Percentiles rank a stretch among this genome's conserved stretches.
These are phyloP conservation scores for maize (Zea mays) DNA, from an alignment of 176 grass and related monocot species.

Conservation along the genomic window DNA sequence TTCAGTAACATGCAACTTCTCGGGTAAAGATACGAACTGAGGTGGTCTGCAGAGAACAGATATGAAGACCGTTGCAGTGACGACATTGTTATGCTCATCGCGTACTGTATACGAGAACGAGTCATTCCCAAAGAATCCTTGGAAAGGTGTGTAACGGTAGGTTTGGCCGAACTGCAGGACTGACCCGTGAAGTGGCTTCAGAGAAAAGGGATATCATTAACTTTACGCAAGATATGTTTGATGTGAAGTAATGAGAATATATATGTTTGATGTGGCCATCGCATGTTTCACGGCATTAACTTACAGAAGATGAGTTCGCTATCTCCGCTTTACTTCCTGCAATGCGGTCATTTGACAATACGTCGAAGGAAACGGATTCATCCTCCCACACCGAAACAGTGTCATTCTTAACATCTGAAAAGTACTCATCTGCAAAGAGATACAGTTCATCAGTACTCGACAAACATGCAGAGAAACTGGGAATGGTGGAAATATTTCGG, in stretches of 20 bases:
- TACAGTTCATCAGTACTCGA: background rate
- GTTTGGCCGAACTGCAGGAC: slow-evolving; percentile 43
- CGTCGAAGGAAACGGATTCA: slow-evolving; percentile 60
- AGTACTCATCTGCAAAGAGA: slow-evolving; percentile 67
- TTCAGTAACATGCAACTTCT: slow-evolving; percentile 65
- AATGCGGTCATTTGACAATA: slow-evolving; percentile 69
- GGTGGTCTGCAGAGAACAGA: slow-evolving; percentile 80
- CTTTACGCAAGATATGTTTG: no score
- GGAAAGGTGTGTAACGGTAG: slow-evolving; percentile 73
- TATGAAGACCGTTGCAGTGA: slow-evolving; percentile 53
- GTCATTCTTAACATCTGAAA: slow-evolving; percentile 55
- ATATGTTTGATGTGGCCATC: no score
- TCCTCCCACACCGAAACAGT: slow-evolving; percentile 75
- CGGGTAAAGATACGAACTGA: slow-evolving; percentile 74
- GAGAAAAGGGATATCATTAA: slow-evolving; percentile 33
- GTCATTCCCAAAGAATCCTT: slow-evolving; percentile 73
- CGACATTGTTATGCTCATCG: slow-evolving; percentile 53
- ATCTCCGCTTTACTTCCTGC: slow-evolving; percentile 42
- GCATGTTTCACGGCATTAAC: slow-evolving; percentile 7
- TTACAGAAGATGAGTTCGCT: slow-evolving; percentile 62
- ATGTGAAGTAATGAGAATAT: background rate
- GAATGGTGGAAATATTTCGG: background rate
- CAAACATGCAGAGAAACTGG: background rate
- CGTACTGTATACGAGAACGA: slow-evolving; percentile 69
- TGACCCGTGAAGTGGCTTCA: slow-evolving; percentile 73